These are phyloP conservation scores for Durio zibethinus DNA, from an alignment of 345 rosid species.

Conservation along the genomic window DNA sequence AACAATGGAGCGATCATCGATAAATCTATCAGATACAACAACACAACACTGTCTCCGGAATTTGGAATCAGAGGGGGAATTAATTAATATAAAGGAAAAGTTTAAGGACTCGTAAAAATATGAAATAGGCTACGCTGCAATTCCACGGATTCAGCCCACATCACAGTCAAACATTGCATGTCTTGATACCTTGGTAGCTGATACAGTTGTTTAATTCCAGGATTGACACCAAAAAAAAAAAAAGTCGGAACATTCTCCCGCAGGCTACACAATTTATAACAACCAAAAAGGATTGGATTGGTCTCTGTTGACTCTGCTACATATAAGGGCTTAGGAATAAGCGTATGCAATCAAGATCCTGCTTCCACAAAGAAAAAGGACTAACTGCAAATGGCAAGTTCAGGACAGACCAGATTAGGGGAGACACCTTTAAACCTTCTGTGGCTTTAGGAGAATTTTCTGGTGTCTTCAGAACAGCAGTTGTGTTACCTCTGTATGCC, in stretches of 20 bases:
- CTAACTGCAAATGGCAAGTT: not conserved
- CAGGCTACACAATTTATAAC: conserved; percentile 19
- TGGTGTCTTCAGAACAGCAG: conserved; percentile 53
- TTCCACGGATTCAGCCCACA: conserved; percentile 13
- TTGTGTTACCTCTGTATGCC: conserved; percentile 49
- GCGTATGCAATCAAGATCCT: too few species aligned
- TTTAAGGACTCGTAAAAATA: not conserved
- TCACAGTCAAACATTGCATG: conserved; percentile 19
- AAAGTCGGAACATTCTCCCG: conserved; percentile 16
- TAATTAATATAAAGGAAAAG: not conserved
- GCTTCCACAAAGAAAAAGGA: conserved; percentile 3
- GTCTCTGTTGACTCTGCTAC: conserved; percentile 20
- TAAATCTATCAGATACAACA: too few species aligned
- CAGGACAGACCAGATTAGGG: not conserved
- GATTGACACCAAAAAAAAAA: conserved; percentile 6
- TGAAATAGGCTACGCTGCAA: conserved; percentile 14
- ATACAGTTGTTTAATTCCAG: conserved; percentile 15
- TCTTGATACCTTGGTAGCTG: conserved; percentile 17
- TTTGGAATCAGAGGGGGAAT: too few species aligned
- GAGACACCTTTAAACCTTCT: conserved; percentile 31
- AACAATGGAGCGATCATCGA: too few species aligned
- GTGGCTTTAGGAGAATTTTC: conserved; percentile 74
- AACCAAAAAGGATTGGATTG: conserved; percentile 10
- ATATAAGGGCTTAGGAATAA: too few species aligned
- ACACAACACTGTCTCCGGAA: too few species aligned